phyloP scores from a whole-genome alignment of 140 eudicot genomes.

The Stevia rebaudiana region DNA sequence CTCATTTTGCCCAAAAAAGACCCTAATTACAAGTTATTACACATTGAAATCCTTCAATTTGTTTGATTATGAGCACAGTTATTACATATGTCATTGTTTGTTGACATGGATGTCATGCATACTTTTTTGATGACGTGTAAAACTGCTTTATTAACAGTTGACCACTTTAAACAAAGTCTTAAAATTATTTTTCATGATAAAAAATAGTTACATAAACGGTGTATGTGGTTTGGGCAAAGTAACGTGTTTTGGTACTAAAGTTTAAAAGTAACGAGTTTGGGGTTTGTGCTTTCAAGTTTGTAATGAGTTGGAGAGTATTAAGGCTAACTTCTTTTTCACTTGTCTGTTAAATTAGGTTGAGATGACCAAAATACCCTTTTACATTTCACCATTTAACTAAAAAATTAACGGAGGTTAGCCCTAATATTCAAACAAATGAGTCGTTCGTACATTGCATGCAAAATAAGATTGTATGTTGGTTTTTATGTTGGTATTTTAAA shows the following conservation, averaged over 20 bases:
- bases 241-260: too few relatives aligned
- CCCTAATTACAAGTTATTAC: neutral
- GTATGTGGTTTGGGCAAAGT: too few relatives aligned
- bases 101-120: neutral
- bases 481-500: neutral
- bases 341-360: too few relatives aligned
- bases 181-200: neutral
- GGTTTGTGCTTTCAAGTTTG: too few relatives aligned
- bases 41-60: neutral
- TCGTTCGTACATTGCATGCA: too few relatives aligned
- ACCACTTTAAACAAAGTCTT: neutral
- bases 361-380: too few relatives aligned
- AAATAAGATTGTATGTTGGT: neutral
- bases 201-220: too few relatives aligned
- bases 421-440: neutral
- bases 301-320: too few relatives aligned
- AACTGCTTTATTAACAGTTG: neutral
- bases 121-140: neutral
- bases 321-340: too few relatives aligned
- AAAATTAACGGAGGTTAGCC: too few relatives aligned
- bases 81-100: neutral
- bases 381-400: too few relatives aligned
- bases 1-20: neutral
- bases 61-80: neutral
- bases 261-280: too few relatives aligned